These are phyloP conservation scores for Ceratorhiza oryzae-sativae DNA, from an alignment of 1,284 basidiomycete species.

Conservation along the genomic window DNA sequence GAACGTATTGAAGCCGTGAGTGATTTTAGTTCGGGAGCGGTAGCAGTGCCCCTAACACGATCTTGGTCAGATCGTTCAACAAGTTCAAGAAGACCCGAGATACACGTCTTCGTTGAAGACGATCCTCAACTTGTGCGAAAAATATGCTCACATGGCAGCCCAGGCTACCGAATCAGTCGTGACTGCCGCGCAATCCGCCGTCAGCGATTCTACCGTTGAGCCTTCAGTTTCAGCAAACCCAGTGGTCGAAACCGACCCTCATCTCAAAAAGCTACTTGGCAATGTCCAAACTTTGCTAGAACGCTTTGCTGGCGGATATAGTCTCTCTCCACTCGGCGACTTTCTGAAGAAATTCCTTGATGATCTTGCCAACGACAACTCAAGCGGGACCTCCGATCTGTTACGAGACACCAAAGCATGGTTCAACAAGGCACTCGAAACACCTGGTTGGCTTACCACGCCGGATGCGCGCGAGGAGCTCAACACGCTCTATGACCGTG, in stretches of 20 bases:
- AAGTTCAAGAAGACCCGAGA: slow-evolving; percentile 53
- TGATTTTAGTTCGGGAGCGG: background rate
- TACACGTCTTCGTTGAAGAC: slow-evolving; percentile 54
- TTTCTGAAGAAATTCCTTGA: slow-evolving; percentile 46
- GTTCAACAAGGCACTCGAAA: slow-evolving; percentile 53
- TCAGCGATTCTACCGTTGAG: slow-evolving; percentile 42
- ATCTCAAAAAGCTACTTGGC: slow-evolving; percentile 48
- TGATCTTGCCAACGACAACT: slow-evolving; percentile 48
- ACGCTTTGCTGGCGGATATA: slow-evolving; percentile 54
- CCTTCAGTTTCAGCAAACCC: slow-evolving; percentile 44
- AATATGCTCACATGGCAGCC: slow-evolving; percentile 53
- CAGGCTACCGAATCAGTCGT: slow-evolving; percentile 43
- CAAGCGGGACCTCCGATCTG: slow-evolving; percentile 47
- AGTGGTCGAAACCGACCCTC: slow-evolving; percentile 49
- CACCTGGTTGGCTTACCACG: slow-evolving; percentile 52
- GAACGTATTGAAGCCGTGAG: slow-evolving; percentile 54
- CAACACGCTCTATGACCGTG: slow-evolving; percentile 54
- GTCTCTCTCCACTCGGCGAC: slow-evolving; percentile 52
- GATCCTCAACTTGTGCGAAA: slow-evolving; percentile 53
- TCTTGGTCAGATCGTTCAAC: slow-evolving; percentile 52
- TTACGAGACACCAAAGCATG: slow-evolving; percentile 51
- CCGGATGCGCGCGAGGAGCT: slow-evolving; percentile 48
- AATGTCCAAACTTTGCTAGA: slow-evolving; percentile 55
- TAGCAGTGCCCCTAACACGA: background rate
- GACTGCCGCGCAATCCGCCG: slow-evolving; percentile 29